Conservation (phyloP, 257 asterid genomes). For the Agastache rugosa region DNA sequence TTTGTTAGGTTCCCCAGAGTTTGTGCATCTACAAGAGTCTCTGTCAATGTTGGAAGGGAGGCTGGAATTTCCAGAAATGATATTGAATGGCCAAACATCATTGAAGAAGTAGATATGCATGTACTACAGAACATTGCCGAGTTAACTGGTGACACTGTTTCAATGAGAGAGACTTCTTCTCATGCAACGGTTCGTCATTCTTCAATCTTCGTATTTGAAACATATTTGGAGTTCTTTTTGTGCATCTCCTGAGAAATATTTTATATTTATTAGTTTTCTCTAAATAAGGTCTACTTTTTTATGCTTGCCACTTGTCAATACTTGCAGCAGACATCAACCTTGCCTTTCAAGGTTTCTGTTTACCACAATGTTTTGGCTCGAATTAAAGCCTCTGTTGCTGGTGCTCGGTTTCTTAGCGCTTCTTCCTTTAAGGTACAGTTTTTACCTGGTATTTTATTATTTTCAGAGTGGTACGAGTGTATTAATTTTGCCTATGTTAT, state of each 20-base stretch:
- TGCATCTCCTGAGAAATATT: not conserved
- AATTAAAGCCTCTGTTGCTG: conserved; percentile 59
- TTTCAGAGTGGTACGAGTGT: not conserved
- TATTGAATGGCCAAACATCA: conserved; percentile 55
- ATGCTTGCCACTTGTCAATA: conserved; percentile 23
- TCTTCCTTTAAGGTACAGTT: conserved; percentile 61
- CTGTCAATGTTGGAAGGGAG: conserved; percentile 42
- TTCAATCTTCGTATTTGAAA: conserved; percentile 16
- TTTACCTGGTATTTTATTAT: conserved; percentile 20
- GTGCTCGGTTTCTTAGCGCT: conserved; percentile 61
- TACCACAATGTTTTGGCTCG: conserved; percentile 68
- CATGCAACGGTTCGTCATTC: conserved; percentile 49
- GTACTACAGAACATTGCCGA: conserved; percentile 53
- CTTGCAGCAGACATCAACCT: conserved; percentile 48
- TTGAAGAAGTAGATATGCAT: conserved; percentile 50
- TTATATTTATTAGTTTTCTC: not conserved
- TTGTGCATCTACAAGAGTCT: conserved; percentile 50
- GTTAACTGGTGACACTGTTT: conserved; percentile 29
- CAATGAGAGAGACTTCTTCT: conserved; percentile 37
- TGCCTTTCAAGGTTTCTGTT: conserved; percentile 59
- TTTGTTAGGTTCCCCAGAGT: conserved; percentile 84
- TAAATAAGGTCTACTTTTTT: not conserved
- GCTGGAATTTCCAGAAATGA: conserved; percentile 44
- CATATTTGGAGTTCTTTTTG: conserved; percentile 3
- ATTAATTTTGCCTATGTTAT: conserved; percentile 31